A percentile compares a stretch with the other conserved stretches of the same genome.
phyloP scores from a whole-genome alignment of 2,329 filamentous ascomycete species.

The Ophiostoma quercus region DNA sequence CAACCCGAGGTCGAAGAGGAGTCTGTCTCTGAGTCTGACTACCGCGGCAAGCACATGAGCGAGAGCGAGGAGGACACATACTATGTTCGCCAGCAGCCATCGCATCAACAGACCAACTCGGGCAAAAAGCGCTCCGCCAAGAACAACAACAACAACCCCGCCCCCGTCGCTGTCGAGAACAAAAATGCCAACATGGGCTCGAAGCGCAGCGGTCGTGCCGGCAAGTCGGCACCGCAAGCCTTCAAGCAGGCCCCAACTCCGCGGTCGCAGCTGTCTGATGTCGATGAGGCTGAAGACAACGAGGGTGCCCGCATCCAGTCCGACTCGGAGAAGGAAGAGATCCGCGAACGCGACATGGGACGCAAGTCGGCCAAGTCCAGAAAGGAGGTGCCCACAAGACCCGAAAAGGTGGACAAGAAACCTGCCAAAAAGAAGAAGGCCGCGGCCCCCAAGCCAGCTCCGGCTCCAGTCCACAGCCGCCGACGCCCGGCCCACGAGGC shows the following conservation, averaged over 20 bases:
- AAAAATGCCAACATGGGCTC: background rate
- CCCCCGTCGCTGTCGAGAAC: background rate
- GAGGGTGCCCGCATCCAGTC: background rate
- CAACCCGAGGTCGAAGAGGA: background rate
- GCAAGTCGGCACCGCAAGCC: conserved; percentile 10
- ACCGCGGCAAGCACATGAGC: background rate
- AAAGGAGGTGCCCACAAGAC: background rate
- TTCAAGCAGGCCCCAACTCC: background rate
- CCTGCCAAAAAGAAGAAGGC: background rate
- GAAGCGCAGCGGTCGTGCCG: background rate
- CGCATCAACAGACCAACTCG: background rate
- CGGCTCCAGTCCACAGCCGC: background rate
- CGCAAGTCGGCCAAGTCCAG: background rate
- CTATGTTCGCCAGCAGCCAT: background rate
- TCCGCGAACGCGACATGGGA: background rate
- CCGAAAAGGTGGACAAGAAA: background rate
- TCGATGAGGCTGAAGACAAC: background rate
- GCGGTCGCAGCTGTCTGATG: conserved; percentile 3
- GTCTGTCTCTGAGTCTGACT: background rate
- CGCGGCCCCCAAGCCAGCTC: background rate
- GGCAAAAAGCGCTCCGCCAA: conserved; percentile 17
- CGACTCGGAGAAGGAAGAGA: background rate
- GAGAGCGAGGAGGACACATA: conserved; percentile 17
- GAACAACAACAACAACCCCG: background rate
- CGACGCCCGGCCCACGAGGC: conserved; percentile 10